These are phyloP conservation scores for Pyrenula massariospora DNA, from an alignment of 495 filamentous ascomycete genomes.

Conservation along the genomic window DNA sequence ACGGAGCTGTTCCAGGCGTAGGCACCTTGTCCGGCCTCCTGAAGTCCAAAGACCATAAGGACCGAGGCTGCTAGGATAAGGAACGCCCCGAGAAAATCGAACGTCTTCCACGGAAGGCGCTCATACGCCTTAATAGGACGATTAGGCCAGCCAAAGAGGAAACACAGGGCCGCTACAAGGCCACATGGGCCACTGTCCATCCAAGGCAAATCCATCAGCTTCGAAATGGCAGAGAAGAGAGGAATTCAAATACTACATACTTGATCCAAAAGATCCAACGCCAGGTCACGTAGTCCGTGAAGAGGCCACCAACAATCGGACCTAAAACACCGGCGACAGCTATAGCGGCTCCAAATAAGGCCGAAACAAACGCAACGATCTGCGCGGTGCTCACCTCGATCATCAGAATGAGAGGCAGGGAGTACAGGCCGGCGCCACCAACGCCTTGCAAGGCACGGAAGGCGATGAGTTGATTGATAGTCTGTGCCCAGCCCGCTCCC, in stretches of 20 bases:
- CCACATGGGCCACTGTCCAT: too few relatives aligned
- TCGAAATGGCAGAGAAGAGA: too few relatives aligned
- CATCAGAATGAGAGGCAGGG: slow-evolving; percentile 37
- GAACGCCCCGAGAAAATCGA: slow-evolving; percentile 39
- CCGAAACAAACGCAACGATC: slow-evolving; percentile 44
- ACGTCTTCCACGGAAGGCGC: neutral
- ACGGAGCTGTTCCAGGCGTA: slow-evolving; percentile 19
- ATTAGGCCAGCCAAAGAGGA: slow-evolving; percentile 24
- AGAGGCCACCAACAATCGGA: slow-evolving; percentile 65
- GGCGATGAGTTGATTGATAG: slow-evolving; percentile 28
- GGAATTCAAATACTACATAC: too few relatives aligned
- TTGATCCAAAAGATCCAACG: too few relatives aligned
- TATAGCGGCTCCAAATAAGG: slow-evolving; percentile 41
- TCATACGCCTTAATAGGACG: neutral
- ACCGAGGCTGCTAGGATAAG: slow-evolving; percentile 35
- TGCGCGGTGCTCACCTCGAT: slow-evolving; percentile 32
- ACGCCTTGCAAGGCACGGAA: slow-evolving; percentile 24
- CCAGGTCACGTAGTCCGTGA: slow-evolving; percentile 50
- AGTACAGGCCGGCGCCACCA: slow-evolving; percentile 31
- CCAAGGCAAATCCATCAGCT: too few relatives aligned
- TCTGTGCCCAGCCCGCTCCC: slow-evolving; percentile 33
- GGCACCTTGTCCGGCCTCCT: slow-evolving; percentile 34
- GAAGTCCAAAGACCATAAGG: slow-evolving; percentile 39
- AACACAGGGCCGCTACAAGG: too few relatives aligned
- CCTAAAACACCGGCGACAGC: slow-evolving; percentile 45